A percentile compares a stretch with the other conserved stretches of the same genome.
Evolutionary conservation across 1,284 basidiomycete genomes (phyloP).

Genomic region (Phellopilus nigrolimitatus): DNA sequence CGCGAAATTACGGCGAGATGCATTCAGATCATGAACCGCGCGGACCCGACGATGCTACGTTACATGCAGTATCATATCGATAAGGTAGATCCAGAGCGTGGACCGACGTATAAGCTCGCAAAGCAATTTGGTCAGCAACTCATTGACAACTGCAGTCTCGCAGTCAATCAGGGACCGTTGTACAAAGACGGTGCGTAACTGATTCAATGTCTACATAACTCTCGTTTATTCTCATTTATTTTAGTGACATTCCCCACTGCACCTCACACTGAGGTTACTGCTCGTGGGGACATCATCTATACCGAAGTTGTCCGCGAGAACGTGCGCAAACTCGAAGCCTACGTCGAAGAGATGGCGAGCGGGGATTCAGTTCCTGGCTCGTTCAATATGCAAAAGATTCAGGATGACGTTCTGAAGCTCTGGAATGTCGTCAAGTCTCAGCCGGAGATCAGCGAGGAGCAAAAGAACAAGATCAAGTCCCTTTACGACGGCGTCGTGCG

Average conservation of each 20-base stretch:
- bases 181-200: slow-evolving; percentile 79
- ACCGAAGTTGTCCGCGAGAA: slow-evolving; percentile 92
- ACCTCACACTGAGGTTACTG: slow-evolving; percentile 89
- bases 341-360: slow-evolving; percentile 98
- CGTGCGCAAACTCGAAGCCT: slow-evolving; percentile 95
- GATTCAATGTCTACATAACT: slow-evolving; percentile 5
- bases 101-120: slow-evolving; percentile 89
- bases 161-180: slow-evolving; percentile 75
- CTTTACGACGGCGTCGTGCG: slow-evolving; percentile 95
- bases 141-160: slow-evolving; percentile 89
- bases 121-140: slow-evolving; percentile 97
- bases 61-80: slow-evolving; percentile 98
- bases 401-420: slow-evolving; percentile 92
- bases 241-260: slow-evolving; percentile 97
- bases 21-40: slow-evolving; percentile 96
- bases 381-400: slow-evolving; percentile 94
- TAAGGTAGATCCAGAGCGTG: slow-evolving; percentile 74
- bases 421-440: slow-evolving; percentile 98
- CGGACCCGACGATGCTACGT: slow-evolving; percentile 82
- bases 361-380: slow-evolving; percentile 80
- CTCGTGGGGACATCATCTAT: slow-evolving; percentile 93
- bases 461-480: slow-evolving; percentile 96
- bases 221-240: slow-evolving; percentile 4
- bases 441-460: slow-evolving; percentile 93
- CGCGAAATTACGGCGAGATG: slow-evolving; percentile 96